These are phyloP conservation scores for Schizophyllum commune DNA, from an alignment of 1,284 basidiomycete species.

Conservation along the genomic window DNA sequence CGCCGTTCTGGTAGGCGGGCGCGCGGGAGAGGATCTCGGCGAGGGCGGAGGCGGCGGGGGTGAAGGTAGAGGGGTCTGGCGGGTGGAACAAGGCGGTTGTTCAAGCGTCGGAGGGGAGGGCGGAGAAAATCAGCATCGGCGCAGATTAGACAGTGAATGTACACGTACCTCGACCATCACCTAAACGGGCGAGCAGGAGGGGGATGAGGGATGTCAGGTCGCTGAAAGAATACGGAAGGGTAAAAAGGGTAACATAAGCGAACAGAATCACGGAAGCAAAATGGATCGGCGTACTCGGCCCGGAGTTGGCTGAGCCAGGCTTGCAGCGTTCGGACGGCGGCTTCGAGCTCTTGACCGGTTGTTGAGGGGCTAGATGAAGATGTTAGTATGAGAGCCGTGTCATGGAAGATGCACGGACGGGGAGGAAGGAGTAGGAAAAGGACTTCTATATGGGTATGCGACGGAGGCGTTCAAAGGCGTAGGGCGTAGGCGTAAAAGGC, in stretches of 20 bases:
- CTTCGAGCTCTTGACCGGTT: slow-evolving; percentile 43
- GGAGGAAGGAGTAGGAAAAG: no score
- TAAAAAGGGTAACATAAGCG: no score
- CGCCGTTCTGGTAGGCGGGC: slow-evolving; percentile 55
- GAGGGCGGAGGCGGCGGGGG: slow-evolving; percentile 61
- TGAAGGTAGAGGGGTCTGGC: slow-evolving; percentile 35
- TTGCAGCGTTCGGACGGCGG: slow-evolving; percentile 72
- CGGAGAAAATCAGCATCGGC: no score
- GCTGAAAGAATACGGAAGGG: background rate
- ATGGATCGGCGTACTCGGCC: slow-evolving; percentile 49
- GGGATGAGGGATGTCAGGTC: background rate
- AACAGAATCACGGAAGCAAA: slow-evolving; percentile 20
- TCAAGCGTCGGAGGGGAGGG: no score
- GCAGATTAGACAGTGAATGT: no score
- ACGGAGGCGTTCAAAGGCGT: no score
- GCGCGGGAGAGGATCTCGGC: slow-evolving; percentile 74
- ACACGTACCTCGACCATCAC: background rate
- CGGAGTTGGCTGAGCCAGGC: slow-evolving; percentile 44
- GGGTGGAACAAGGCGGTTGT: no score
- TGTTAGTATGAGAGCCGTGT: slow-evolving; percentile 65
- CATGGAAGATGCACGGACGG: no score
- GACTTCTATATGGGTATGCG: no score
- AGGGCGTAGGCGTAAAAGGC: no score
- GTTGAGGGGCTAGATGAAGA: slow-evolving; percentile 19
- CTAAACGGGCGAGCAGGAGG: background rate